Evolutionary conservation across 2,329 filamentous ascomycete genomes (phyloP), one percentile per base, ranked within the genome.

Genomic region (Diaporthe australafricana): DNA sequence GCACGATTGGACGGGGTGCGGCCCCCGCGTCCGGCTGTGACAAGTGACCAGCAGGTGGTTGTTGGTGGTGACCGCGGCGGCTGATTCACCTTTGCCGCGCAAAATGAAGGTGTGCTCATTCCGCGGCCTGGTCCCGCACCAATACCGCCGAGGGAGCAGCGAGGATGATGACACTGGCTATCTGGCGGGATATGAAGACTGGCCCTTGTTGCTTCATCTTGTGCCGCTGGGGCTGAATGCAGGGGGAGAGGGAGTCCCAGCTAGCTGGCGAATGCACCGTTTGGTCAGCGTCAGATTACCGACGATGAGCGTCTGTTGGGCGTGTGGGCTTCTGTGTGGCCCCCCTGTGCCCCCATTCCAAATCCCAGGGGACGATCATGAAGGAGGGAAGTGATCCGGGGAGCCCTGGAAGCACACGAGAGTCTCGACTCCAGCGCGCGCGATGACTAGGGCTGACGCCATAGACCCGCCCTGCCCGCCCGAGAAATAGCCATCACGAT

Each of bases 31-130:
- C 60, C 60, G 30, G 27, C 25, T 50, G 27, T 27, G 60, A 38
- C 60, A 42, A 63, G 60, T 38, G 60, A 35, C 60, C 45, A n/a
- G n/a, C n/a, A n/a, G n/a, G 20, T 12, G 27, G 42, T 42, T 25
- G 60, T 20, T 65, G 60, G 48, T 65, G 42, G 60, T 65, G 60
- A 65, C 60, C 30, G n/a, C 45, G 45, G 60, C 60, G 60, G 60
- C 60, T 63, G 60, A 65, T 65, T 25, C 42, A 65, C 48, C 6
- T 35, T 42, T 65, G 45, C 60, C 60, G 60, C 60, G 60, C 60
- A 50, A 25, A 30, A 50, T 20, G 42, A 27, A 38, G 30, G 45
- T 65, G 60, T 50, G 60, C 60, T 50, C 60, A 45, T 48, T 50
- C 30, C 45, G 42, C 60, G 42, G 60, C 60, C 45, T 25, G 14